phyloP scores from a whole-genome alignment of 768 basidiomycete species.

The Suillus bovinus region DNA sequence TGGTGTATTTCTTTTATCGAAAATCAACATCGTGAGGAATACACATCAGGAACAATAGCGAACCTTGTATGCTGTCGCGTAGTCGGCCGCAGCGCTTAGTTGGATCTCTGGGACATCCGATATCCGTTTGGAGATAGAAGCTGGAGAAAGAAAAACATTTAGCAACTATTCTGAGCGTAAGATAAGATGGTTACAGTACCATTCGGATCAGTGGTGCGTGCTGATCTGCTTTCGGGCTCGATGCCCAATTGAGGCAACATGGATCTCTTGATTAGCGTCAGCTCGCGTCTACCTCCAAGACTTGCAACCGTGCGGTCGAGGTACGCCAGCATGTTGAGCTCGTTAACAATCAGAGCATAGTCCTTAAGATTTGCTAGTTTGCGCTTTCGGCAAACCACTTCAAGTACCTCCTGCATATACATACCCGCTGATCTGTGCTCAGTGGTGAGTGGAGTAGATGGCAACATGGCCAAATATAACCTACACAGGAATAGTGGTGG shows the following conservation, averaged over 20 bases:
- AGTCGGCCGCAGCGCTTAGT: constrained; percentile 67
- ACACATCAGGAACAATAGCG: constrained; percentile 7
- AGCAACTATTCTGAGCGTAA: constrained; percentile 1
- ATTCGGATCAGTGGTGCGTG: constrained; percentile 87
- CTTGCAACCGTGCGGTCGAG: constrained; percentile 96
- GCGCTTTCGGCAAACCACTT: constrained; percentile 73
- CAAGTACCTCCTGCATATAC: constrained; percentile 97
- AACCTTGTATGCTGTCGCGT: constrained; percentile 85
- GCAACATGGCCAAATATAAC: constrained; percentile 27
- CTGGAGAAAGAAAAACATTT: constrained; percentile 36
- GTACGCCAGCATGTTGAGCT: constrained; percentile 74
- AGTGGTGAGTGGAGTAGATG: background rate
- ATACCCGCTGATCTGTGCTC: constrained; percentile 74
- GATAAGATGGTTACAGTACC: constrained; percentile 43
- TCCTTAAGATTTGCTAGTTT: constrained; percentile 70
- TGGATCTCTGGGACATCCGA: constrained; percentile 64
- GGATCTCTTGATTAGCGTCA: constrained; percentile 77
- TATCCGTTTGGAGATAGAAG: constrained; percentile 91
- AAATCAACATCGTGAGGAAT: background rate
- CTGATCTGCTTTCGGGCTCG: constrained; percentile 63
- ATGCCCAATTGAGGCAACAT: constrained; percentile 74
- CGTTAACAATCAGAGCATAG: constrained; percentile 73
- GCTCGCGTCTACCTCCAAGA: constrained; percentile 82
- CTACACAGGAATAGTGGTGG: constrained; percentile 90
- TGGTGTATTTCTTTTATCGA: constrained; percentile 71